Evolutionary conservation across 176 grass and related monocot species (phyloP), one percentile per base, ranked within the genome.

Genomic region (Aegilops speltoides): DNA sequence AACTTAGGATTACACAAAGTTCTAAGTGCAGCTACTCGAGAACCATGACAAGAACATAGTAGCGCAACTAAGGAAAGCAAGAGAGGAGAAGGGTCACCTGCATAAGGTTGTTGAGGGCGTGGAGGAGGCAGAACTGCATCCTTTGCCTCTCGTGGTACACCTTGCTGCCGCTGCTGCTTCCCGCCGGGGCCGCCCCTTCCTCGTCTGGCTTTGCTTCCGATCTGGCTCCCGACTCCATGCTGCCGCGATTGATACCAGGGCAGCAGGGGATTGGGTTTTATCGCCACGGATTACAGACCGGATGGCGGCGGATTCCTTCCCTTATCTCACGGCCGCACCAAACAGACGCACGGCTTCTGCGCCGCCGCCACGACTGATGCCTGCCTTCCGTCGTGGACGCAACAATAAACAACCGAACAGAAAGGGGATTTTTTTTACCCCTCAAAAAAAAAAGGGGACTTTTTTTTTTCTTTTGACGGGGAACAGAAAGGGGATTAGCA

Each of bases 101-200:
- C 88, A 96, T 92, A 46, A 98, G 88, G 86, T 96, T 98, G 84
- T 98, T 98, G 84, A 98, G 96, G 19, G 96, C 93, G 40, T 98
- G 96, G 63, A 98, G 85, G 19, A 98, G 91, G 61, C 96, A 98
- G 62, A 98, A 89, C 79, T 98, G 96, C 84, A 98, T 38, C 83
- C 82, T 89, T 73, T 98, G 90, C 70, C 84, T 92, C 79, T 95
- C 96, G 70, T 94, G 96, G 87, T 95, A 98, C 37, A 92, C 87
- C 78, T 54, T 78, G 61, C 70, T 13, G 59, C 34, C 41, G 43
- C 77, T 28, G 81, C 59, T 43, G 77, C 77, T 46, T 26, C 22
- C 79, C 33, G 20, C 85, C 45, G 26, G 25, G 10, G 34, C 69
- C 14, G 87, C 52, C 81, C 62, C 38, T 68, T 74, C n/a, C 13